Base-by-base conservation (phyloP, 2,329 filamentous ascomycete species). In the Trichoderma sp. region DNA sequence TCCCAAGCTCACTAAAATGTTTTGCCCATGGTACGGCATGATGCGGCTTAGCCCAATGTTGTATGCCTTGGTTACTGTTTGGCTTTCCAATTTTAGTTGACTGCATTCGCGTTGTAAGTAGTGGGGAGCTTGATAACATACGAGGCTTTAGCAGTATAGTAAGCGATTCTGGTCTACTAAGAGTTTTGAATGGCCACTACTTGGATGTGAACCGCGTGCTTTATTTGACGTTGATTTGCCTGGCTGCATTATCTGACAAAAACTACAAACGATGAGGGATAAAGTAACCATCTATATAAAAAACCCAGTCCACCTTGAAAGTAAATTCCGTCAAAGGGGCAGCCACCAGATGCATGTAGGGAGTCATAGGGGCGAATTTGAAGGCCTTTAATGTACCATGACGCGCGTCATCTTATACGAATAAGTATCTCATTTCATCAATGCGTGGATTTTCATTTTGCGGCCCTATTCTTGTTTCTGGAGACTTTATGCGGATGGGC, bases 21-120 rank as follows among this genome's bases (percentile, higher is more conserved):
- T 57, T 57, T 37, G 40, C 55, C 55, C 27, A 52, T 66, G 27
- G 63, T 52, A 58, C 13, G 33, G 55, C 33, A 21, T 59, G 57
- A 43, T 43, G 19, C 19, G 40, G 40, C 40, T n/a, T 10, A 43
- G 21, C 13, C 35, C 1, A 3, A 11, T 62, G n/a, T 62, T 62
- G 58, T 62, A 49, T 31, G 14, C 16, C 14, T 52, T 52, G 11
- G 47, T 62, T 31, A 52, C 47, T 52, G 59, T 21, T n/a, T 27
- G 40, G 27, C 27, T 14, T 62, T 49, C n/a, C 40, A 43, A 35
- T n/a, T 35, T 31, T 24, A 19, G 29, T 19, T 33, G 4, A 21
- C 21, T 33, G 49, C n/a, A 33, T 62, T 35, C 31, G 40, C 16
- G 21, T 14, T 14, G 40, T 43, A 62, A 33, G 49, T 49, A 43